Evolutionary conservation across 495 filamentous ascomycete genomes (phyloP), one percentile per base, ranked within the genome.

Genomic region (Neurospora hispaniola): DNA sequence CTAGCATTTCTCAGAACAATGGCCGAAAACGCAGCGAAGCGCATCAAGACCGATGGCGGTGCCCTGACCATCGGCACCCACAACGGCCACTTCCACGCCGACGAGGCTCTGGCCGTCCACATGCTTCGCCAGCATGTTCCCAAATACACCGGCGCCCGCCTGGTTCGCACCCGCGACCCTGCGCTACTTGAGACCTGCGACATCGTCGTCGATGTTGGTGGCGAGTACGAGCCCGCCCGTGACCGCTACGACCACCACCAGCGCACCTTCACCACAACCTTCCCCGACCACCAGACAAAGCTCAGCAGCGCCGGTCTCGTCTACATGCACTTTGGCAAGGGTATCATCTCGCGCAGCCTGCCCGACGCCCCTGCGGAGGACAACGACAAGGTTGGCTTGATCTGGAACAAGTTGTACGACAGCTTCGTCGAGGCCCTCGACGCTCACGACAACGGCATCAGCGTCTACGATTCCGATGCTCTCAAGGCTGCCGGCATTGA

Each of bases 201-300:
- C 84, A 96, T 92, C 43, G 94, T 99, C 71, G 96, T 98, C 66
- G 96, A 99, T 78, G 96, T 98, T 9, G 92, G 94, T 78, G 94
- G 94, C 72, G 91, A 94, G 82, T 97, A 98, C 82, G 89, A 96
- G 76, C 79, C 93, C 40, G 75, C 86, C 31, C 81, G 76, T 73
- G 89, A 94, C 81, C 91, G 94, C 73, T 99, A 92, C 84, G 96
- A 99, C 82, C 96, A 99, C 85, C 96, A 99, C 87, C 96, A 99
- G 83, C 93, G 94, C 71, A 90, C 89, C 76, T 99, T 99, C 84
- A 78, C 80, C 71, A 92, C 93, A 73, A 92, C 89, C 46, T 90
- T 90, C 80, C 93, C 94, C 23, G 86, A 86, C 43, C 90, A 90
- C 72, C 79, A 80, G 42, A 99, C 96, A 44, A 97, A 96, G 85